Evolutionary conservation across 2,329 filamentous ascomycete species (phyloP), one percentile per base, ranked within the genome.

Genomic region (Cercospora janseana): DNA sequence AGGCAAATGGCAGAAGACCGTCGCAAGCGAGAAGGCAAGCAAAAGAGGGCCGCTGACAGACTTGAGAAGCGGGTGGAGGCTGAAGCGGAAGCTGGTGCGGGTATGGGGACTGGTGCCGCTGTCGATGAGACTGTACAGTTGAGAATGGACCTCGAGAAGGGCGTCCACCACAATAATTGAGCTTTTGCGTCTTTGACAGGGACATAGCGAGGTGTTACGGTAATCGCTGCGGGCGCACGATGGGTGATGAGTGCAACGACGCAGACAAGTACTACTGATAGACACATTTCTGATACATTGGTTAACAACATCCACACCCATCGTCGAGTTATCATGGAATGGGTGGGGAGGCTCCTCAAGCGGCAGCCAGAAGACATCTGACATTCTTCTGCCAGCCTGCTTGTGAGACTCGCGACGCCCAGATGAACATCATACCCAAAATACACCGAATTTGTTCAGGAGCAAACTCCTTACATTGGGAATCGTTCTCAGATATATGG

Each of bases 1-100:
- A 60, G 71, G 16, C 56, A 60, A 15, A 76, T 77, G 68, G 60
- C 63, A 37, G 65, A 76, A 55, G 76, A 79, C 46, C 73, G 75
- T 60, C 69, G 66, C 58, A 70, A 70, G 47, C 52, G 73, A 46
- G 75, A 77, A 29, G 70, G 69, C 12, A 76, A 72, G 57, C 66
- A 67, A 51, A 57, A 52, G 37, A 64, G 46, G 47, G 64, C 63
- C n/a, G 60, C 63, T 32, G 66, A 66, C 24, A 68, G 59, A 54
- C 52, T 59, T 35, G 52, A 41, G 47, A 59, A 55, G 37, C 44
- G 63, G 16, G 51, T 48, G n/a, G 60, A 58, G 18, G 56, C 57
- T 1, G 64, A 66, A 40, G 63, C 62, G 5, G 61, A 61, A 16
- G 61, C 60, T 16, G 64, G 61, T 18, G 71, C 69, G 1, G 73